Evolutionary conservation across 805 yeast species (phyloP), one percentile per base, ranked within the genome.

Genomic region (Pichia deserticola): DNA sequence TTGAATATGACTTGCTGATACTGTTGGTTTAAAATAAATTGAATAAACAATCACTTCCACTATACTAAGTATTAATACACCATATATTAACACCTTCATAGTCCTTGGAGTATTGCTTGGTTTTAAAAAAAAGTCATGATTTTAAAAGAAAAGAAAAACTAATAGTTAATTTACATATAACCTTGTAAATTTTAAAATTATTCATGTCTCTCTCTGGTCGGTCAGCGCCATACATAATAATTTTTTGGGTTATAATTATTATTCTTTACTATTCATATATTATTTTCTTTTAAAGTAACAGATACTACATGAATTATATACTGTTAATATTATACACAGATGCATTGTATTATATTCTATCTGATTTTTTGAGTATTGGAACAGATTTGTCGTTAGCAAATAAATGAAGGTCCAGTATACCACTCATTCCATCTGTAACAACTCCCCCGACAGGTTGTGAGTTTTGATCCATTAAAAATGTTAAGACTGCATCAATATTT

Each of bases 371-470:
- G 40, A 49, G 30, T 4, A 50, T 37, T 13, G 52, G 52, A 41
- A 50, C 40, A 25, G 43, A 32, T 64, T 84, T 85, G 39, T 46
- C 52, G 13, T 50, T 42, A 8, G 52, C 52, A 33, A 40, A 36
- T 5, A 86, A 69, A 57, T 79, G 79, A 13, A 83, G 64, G 29
- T 75, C 76, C 11, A 64, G 71, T 11, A 85, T 67, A 38, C 73
- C 74, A 15, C 69, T 66, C 25, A 73, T 51, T 1, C 68, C 74
- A 35, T 67, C 67, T 50, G 69, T 69, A 32, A 81, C 62, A 4
- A 79, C 60, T 3, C 88, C 88, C 10, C 88, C 87, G 47, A 76
- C 75, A 3, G 86, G 85, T 53, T 60, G 68, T 57, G 67, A 66
- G 44, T 72, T 70, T 5, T 61, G 62, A 48, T 67, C 68, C 4